Percentiles rank a stretch among this genome's conserved stretches.
Evolutionary conservation across 768 basidiomycete species (phyloP).

Genomic region (Coprinopsis sp.): DNA sequence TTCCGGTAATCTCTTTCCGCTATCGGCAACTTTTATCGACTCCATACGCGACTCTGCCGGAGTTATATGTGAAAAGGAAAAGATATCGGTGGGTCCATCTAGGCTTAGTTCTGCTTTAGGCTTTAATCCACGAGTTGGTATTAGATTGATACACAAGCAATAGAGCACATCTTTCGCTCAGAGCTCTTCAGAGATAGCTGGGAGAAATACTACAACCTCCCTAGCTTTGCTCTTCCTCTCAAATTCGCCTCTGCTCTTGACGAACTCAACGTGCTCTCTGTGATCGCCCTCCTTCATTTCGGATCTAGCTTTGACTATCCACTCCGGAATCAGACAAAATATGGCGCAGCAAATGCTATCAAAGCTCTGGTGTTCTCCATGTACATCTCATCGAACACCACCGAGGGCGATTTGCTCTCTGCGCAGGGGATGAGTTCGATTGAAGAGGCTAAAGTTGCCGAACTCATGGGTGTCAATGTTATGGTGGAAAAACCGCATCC

Average conservation of each 20-base stretch:
- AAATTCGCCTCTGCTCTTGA: slow-evolving; percentile 67
- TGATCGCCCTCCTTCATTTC: slow-evolving; percentile 79
- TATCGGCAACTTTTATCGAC: slow-evolving; percentile 42
- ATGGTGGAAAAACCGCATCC: slow-evolving; percentile 71
- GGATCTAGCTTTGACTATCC: slow-evolving; percentile 75
- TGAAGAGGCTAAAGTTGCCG: slow-evolving; percentile 55
- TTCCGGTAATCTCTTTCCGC: slow-evolving; percentile 34
- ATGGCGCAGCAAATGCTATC: slow-evolving; percentile 84
- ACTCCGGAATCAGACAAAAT: slow-evolving; percentile 65
- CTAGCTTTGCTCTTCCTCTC: slow-evolving; percentile 75
- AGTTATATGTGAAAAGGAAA: slow-evolving; percentile 39
- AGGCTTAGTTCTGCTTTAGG: not conserved
- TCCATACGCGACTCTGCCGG: slow-evolving; percentile 52
- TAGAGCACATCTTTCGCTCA: slow-evolving; percentile 60
- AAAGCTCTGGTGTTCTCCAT: slow-evolving; percentile 68
- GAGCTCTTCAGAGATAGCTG: slow-evolving; percentile 60
- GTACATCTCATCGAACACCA: slow-evolving; percentile 60
- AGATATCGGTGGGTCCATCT: slow-evolving; percentile 46
- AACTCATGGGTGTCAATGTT: slow-evolving; percentile 64
- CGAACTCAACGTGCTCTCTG: slow-evolving; percentile 78
- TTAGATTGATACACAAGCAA: slow-evolving; percentile 54
- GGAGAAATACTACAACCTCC: slow-evolving; percentile 52
- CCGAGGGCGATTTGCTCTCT: slow-evolving; percentile 56
- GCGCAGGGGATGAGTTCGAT: slow-evolving; percentile 61
- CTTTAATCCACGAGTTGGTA: not conserved